Evolutionary conservation across 176 grass and related monocot species (phyloP).

Genomic region (Aegilops speltoides): DNA sequence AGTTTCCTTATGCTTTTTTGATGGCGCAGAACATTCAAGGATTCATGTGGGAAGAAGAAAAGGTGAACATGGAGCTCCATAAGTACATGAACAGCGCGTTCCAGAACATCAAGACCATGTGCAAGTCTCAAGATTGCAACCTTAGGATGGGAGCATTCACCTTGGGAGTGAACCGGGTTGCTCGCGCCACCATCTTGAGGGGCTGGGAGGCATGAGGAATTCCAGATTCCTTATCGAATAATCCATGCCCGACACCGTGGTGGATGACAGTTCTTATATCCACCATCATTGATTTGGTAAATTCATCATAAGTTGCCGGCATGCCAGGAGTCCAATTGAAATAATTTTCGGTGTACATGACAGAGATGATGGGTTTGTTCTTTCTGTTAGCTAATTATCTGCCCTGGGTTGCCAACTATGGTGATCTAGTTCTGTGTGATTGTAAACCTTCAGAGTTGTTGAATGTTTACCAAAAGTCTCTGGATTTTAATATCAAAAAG

Average conservation of each 20-base stretch:
- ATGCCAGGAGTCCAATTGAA: slow-evolving; percentile 14
- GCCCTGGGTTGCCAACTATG: neutral
- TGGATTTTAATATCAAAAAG: neutral
- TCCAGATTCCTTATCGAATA: neutral
- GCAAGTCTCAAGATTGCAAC: slow-evolving; percentile 73
- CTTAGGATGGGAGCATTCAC: slow-evolving; percentile 98
- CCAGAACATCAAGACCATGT: slow-evolving; percentile 83
- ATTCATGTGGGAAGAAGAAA: slow-evolving; percentile 99
- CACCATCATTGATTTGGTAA: slow-evolving; percentile 13
- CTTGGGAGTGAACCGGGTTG: slow-evolving; percentile 89
- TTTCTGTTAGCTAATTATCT: neutral
- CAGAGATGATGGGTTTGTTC: slow-evolving; percentile 1
- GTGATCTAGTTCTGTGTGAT: slow-evolving; percentile 2
- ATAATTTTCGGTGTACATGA: slow-evolving; percentile 22
- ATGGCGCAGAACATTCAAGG: slow-evolving; percentile 89
- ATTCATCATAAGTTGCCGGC: slow-evolving; percentile 13
- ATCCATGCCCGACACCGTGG: slow-evolving; percentile 13
- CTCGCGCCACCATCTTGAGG: slow-evolving; percentile 84
- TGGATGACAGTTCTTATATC: slow-evolving; percentile 10
- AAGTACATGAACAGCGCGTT: slow-evolving; percentile 91
- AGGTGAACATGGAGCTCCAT: slow-evolving; percentile 91
- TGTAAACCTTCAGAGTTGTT: neutral
- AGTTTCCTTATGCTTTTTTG: slow-evolving; percentile 14
- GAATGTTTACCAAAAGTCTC: neutral
- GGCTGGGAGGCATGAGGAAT: slow-evolving; percentile 79